phyloP scores from a whole-genome alignment of 1,284 basidiomycete genomes.

The Rhizoctonia solani region DNA sequence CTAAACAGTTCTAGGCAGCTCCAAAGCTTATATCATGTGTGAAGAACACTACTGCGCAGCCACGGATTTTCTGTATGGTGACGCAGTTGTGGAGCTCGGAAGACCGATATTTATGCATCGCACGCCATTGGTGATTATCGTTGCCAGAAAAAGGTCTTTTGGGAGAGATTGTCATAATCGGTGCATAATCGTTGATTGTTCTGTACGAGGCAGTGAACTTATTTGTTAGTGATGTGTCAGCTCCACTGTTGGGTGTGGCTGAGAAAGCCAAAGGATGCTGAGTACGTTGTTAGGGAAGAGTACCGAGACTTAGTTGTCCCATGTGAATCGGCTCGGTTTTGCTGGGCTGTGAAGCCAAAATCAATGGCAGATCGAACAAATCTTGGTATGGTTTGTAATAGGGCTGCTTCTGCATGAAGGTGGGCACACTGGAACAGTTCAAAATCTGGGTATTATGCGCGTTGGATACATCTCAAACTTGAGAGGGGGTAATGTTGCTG shows the following conservation, averaged over 20 bases:
- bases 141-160: neutral
- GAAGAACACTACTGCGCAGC: neutral
- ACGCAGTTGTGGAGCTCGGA: constrained; percentile 7
- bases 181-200: neutral
- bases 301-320: no score
- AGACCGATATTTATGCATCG: neutral
- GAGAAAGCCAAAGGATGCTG: no score
- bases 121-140: neutral
- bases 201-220: neutral
- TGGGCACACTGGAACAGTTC: neutral
- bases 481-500: neutral
- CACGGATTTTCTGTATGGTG: neutral
- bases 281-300: no score
- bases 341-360: neutral
- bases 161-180: neutral
- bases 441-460: neutral
- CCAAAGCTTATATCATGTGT: neutral
- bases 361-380: neutral
- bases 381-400: neutral
- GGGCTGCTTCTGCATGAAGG: neutral
- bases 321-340: neutral
- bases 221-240: no score
- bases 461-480: neutral
- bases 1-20: no score
- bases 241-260: no score